A percentile compares a stretch with the other conserved stretches of the same genome.
Evolutionary conservation across 441 rosid genomes (phyloP).

Genomic region (Jatropha multifida): DNA sequence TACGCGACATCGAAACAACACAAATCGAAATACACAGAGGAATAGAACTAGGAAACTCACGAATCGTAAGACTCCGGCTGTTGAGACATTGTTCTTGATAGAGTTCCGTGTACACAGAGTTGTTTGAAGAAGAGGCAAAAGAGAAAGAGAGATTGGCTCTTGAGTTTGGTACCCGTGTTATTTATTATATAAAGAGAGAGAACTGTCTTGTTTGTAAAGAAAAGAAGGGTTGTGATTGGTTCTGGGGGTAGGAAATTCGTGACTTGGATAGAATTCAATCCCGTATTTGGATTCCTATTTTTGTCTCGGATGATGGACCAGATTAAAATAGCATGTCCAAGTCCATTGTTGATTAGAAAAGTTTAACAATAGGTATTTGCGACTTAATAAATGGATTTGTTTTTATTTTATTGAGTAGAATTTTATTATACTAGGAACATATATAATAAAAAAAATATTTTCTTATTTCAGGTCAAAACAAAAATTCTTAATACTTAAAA

Average conservation of each 20-base stretch:
- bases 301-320: no score
- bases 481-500: no score
- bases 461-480: no score
- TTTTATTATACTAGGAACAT: no score
- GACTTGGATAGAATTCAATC: neutral
- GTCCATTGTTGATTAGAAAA: no score
- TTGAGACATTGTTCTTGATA: neutral
- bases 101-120: neutral
- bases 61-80: conserved; percentile 17
- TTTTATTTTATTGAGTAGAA: no score
- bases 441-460: no score
- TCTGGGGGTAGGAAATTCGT: neutral
- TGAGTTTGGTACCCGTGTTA: neutral
- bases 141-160: neutral
- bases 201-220: conserved; percentile 14
- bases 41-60: conserved; percentile 8
- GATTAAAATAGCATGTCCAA: no score
- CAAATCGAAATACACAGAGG: neutral
- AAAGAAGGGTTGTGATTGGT: conserved; percentile 4
- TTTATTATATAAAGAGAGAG: neutral
- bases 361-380: no score
- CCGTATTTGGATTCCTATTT: neutral
- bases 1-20: neutral
- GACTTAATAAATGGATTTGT: no score
- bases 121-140: neutral